Evolutionary conservation across 139 green algal genomes (phyloP).

Genomic region (Deuterostichococcus epilithicus): DNA sequence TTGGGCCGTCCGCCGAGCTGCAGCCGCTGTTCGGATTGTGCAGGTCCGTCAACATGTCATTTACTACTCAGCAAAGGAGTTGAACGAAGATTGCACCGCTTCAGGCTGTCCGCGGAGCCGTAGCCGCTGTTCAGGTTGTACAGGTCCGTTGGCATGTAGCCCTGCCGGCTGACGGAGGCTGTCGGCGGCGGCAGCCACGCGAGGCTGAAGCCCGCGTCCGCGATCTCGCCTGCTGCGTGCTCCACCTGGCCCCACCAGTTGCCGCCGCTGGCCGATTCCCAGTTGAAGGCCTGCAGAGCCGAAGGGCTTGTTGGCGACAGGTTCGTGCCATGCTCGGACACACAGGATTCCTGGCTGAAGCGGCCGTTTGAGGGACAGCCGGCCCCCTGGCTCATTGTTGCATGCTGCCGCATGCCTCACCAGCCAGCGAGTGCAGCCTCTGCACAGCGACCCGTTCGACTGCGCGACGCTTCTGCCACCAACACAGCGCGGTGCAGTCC

Average conservation of each 20-base stretch:
- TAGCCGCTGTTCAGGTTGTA: slow-evolving; percentile 60
- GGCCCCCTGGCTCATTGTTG: background rate
- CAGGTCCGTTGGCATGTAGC: slow-evolving; percentile 74
- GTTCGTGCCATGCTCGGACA: background rate
- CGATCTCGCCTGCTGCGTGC: slow-evolving; percentile 9
- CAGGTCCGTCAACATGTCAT: no score
- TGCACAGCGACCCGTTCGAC: background rate
- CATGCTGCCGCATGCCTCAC: background rate
- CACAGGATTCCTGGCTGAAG: background rate
- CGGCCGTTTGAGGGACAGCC: background rate
- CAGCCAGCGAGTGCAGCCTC: background rate
- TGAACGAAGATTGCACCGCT: slow-evolving; percentile 4
- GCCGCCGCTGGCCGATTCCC: slow-evolving; percentile 8
- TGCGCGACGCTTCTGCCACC: background rate
- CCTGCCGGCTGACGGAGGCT: slow-evolving; percentile 57
- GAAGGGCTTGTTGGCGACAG: background rate
- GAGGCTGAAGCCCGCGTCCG: slow-evolving; percentile 36
- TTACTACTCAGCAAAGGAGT: no score
- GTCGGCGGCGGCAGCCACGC: slow-evolving; percentile 75
- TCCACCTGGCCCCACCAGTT: slow-evolving; percentile 2
- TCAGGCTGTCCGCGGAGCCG: slow-evolving; percentile 51
- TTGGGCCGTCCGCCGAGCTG: no score
- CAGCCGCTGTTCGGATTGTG: no score
- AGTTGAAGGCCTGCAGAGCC: slow-evolving; percentile 20
- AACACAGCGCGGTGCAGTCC: background rate